Base-by-base conservation (phyloP, 2,329 filamentous ascomycete species). In the Aspergillus fischeri region DNA sequence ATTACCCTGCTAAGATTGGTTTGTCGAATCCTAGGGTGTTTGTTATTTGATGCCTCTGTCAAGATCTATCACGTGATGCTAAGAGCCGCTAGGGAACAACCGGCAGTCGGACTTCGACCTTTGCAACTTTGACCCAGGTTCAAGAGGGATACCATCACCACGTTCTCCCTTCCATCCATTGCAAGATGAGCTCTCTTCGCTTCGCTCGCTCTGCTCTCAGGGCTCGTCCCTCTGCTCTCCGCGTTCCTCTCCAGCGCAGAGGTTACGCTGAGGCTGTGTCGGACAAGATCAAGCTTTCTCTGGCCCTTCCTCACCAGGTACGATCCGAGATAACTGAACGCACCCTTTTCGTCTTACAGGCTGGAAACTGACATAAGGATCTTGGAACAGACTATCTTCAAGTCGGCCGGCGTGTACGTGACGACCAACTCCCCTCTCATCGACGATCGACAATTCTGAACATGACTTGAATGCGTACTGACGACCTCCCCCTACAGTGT, bases 291-390 rank as follows among this genome's bases (percentile, higher is more conserved):
- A 95, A 96, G 88, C 88, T 99, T 82, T 96, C 91, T 84, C 84
- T 99, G 82, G 87, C 90, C 77, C 90, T 99, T 71, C 94, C 94
- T 81, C 93, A 97, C 82, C 90, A 97, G 92, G 94, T 97, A 91
- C 80, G 90, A 60, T 56, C 62, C 60, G 62, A 64, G 52, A 51
- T 59, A 60, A 51, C 45, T 60, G 62, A 60, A 49, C 28, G 48
- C 24, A 29, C 20, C 32, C 6, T 20, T 49, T 42, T 48, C 14
- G 49, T 53, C 45, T 4, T 14, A 29, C 32, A 52, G 38, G 6
- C 8, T 32, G 47, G 27, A 52, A 56, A 68, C 70, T 75, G 57
- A 73, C 62, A 38, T 54, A 45, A 29, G 6, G 38, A 38, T 59
- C 32, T 52, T 53, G 29, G 59, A 53, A 61, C 68, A 89, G 86